Evolutionary conservation across 148 eudicot genomes (phyloP).

Genomic region (Cornus controversa): DNA sequence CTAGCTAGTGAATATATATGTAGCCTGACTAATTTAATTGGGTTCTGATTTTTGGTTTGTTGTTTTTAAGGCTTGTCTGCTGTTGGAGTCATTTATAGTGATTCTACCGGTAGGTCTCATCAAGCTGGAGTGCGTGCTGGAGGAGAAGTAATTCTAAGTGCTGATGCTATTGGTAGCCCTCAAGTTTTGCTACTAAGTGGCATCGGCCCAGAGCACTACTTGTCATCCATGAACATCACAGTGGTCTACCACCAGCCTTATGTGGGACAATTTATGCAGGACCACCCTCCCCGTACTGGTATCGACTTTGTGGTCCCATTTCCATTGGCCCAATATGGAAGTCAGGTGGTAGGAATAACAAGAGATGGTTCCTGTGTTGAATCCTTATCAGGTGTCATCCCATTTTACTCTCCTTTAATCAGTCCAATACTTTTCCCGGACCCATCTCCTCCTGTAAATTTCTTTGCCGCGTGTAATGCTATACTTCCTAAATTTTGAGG

Average conservation of each 20-base stretch:
- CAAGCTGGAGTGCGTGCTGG: constrained; percentile 11
- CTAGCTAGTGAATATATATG: too few relatives aligned
- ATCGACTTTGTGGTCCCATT: constrained; percentile 39
- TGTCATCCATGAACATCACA: constrained; percentile 25
- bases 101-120: constrained; percentile 10
- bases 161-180: constrained; percentile 65
- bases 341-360: constrained; percentile 44
- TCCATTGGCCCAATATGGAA: constrained; percentile 30
- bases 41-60: background rate
- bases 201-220: constrained; percentile 45
- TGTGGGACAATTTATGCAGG: constrained; percentile 55
- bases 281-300: constrained; percentile 47
- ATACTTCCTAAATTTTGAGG: too few relatives aligned
- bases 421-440: constrained; percentile 5
- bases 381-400: constrained; percentile 8
- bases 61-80: constrained; percentile 5
- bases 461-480: too few relatives aligned
- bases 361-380: constrained; percentile 35
- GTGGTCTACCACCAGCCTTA: constrained; percentile 33
- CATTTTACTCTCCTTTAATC: background rate
- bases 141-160: constrained; percentile 49
- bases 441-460: constrained; percentile 14
- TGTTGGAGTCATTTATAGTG: constrained; percentile 16
- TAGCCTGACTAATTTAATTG: background rate
- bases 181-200: constrained; percentile 61